phyloP scores from a whole-genome alignment of 2,329 filamentous ascomycete species.

The Capronia americana region DNA sequence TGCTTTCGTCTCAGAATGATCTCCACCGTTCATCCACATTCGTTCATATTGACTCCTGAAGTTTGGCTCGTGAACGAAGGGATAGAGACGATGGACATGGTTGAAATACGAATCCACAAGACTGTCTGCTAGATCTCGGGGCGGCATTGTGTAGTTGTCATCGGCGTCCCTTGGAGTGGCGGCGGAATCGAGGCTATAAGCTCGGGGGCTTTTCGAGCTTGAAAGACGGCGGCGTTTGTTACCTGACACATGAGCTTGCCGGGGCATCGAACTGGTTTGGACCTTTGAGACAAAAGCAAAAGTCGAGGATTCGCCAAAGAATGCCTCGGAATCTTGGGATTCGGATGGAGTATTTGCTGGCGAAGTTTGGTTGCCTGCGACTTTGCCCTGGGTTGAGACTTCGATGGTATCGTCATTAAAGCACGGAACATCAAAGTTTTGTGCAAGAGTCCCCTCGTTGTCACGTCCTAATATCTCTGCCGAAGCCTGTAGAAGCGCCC shows the following conservation, averaged over 20 bases:
- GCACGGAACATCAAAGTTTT: background rate
- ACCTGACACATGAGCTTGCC: background rate
- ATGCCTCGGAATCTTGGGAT: background rate
- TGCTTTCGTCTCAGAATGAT: constrained; percentile 4
- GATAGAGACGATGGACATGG: constrained; percentile 14
- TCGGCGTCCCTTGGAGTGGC: constrained; percentile 4
- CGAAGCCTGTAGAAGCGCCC: background rate
- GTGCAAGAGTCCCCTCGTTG: background rate
- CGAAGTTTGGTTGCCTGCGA: background rate
- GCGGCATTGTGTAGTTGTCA: background rate
- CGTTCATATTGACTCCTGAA: constrained; percentile 17
- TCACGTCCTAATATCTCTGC: background rate
- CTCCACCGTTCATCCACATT: constrained; percentile 7
- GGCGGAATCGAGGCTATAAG: background rate
- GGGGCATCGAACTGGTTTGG: background rate
- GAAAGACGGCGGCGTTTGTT: background rate
- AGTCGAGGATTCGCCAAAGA: background rate
- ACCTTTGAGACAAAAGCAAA: background rate
- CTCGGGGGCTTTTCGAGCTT: background rate
- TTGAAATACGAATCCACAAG: constrained; percentile 23
- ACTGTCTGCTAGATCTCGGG: constrained; percentile 6
- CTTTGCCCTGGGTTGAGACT: background rate
- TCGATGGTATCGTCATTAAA: background rate
- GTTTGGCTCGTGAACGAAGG: constrained; percentile 16
- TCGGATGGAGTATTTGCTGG: background rate